These are phyloP conservation scores for Mortierella sp. DNA, from an alignment of 371 early-diverging fungal species.

Conservation along the genomic window DNA sequence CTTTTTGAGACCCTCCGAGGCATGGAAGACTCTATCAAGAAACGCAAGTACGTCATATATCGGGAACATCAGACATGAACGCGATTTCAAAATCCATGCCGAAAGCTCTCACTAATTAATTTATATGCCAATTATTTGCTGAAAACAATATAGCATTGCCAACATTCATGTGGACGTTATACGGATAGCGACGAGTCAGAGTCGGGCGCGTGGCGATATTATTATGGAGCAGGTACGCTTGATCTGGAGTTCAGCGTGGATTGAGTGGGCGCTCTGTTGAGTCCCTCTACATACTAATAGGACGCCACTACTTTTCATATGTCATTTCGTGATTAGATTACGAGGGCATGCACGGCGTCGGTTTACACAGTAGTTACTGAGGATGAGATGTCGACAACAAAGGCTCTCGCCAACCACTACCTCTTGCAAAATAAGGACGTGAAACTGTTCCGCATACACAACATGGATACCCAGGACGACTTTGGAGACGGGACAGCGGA, in stretches of 20 bases:
- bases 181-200: conserved; percentile 20
- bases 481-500: conserved; percentile 3
- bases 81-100: background rate
- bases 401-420: conserved; percentile 37
- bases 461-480: background rate
- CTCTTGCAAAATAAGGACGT: conserved; percentile 32
- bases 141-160: conserved; percentile 3
- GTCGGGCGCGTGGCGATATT: background rate
- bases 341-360: conserved; percentile 37
- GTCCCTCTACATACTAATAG: background rate
- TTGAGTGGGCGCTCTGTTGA: too few species aligned
- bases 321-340: conserved; percentile 19
- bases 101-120: background rate
- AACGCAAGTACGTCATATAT: conserved; percentile 19
- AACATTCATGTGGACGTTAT: conserved; percentile 47
- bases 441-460: conserved; percentile 22
- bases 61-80: background rate
- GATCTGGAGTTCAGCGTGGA: too few species aligned
- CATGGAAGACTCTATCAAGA: conserved; percentile 23
- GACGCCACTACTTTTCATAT: background rate
- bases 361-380: conserved; percentile 25
- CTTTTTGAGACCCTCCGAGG: conserved; percentile 13
- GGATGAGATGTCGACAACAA: conserved; percentile 25
- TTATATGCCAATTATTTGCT: background rate
- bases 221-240: conserved; percentile 18